Evolutionary conservation across 192 early-diverging fungal genomes (phyloP).

Genomic region (Dissophora ornata): DNA sequence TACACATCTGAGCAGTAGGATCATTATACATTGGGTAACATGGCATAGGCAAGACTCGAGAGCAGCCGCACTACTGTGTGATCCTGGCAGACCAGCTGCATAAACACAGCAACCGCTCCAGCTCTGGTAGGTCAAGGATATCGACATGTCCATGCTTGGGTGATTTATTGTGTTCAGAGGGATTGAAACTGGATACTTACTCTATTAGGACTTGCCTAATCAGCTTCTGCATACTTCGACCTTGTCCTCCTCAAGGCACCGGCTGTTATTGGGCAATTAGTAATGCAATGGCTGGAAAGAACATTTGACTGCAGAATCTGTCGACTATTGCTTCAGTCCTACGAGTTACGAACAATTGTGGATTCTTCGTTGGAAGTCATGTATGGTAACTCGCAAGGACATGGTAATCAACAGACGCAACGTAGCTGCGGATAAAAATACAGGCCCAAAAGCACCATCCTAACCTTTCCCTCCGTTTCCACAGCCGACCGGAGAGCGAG

Average conservation of each 20-base stretch:
- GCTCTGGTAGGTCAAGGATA: constrained; percentile 5
- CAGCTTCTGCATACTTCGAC: constrained; percentile 29
- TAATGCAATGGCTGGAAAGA: constrained; percentile 41
- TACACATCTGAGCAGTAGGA: not conserved
- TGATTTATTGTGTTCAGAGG: too few relatives aligned
- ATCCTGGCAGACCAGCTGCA: constrained; percentile 6
- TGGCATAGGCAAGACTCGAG: constrained; percentile 23
- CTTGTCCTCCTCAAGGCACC: constrained; percentile 31
- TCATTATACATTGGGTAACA: not conserved
- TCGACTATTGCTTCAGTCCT: constrained; percentile 26
- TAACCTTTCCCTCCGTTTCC: not conserved
- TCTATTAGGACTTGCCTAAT: too few relatives aligned
- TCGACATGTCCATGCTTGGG: not conserved
- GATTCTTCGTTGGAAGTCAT: constrained; percentile 22
- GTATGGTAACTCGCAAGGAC: constrained; percentile 25
- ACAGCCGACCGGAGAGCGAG: constrained; percentile 2
- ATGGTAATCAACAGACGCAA: not conserved
- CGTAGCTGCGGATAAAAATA: not conserved
- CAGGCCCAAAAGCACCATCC: too few relatives aligned
- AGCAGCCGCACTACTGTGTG: constrained; percentile 32
- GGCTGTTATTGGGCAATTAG: constrained; percentile 16
- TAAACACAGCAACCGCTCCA: not conserved
- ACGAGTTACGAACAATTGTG: constrained; percentile 38
- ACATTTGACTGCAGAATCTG: constrained; percentile 47
- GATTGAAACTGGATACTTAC: too few relatives aligned